Conservation (phyloP, 306 rosid species). For the Albizia julibrissin region DNA sequence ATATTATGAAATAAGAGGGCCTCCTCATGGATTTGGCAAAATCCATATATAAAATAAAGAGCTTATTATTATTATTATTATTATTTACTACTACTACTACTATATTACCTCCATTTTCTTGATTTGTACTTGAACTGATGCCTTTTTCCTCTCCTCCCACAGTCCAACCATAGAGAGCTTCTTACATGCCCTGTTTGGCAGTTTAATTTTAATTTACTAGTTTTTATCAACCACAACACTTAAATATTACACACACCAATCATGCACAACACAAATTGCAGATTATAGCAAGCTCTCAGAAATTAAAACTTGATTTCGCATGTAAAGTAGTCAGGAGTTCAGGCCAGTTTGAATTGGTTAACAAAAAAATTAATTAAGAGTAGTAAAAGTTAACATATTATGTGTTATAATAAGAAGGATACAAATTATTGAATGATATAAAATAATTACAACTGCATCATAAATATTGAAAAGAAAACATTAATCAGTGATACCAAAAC, state of each 20-base stretch:
- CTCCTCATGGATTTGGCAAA: not conserved
- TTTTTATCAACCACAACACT: not conserved
- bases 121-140: constrained; percentile 60
- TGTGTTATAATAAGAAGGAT: not conserved
- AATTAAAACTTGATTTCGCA: not conserved
- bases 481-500: not conserved
- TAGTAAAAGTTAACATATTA: too few species aligned
- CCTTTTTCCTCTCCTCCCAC: constrained; percentile 72
- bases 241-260: too few species aligned
- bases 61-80: not conserved
- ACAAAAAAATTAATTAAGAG: too few species aligned
- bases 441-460: too few species aligned
- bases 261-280: too few species aligned
- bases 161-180: constrained; percentile 55
- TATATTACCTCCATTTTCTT: constrained; percentile 60
- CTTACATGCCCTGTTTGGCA: constrained; percentile 64
- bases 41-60: not conserved
- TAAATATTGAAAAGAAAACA: too few species aligned
- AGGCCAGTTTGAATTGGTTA: too few species aligned
- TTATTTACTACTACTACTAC: not conserved
- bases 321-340: too few species aligned
- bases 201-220: not conserved
- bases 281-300: not conserved
- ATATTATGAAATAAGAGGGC: too few species aligned
- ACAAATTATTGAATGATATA: not conserved